These are phyloP conservation scores for Melanomma pulvis-pyrius DNA, from an alignment of 495 filamentous ascomycete species.

Conservation along the genomic window DNA sequence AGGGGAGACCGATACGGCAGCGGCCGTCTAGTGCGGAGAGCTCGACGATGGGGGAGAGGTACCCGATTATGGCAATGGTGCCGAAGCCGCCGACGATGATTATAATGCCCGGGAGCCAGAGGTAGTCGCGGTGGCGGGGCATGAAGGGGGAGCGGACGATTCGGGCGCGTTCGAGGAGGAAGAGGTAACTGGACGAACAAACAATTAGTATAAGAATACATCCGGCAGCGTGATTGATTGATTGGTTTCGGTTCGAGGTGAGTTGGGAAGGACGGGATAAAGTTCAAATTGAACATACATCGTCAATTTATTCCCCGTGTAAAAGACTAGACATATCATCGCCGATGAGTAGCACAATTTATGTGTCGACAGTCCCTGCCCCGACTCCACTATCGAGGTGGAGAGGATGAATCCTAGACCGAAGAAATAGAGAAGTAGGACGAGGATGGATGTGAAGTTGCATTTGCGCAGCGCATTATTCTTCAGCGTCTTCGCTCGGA, in stretches of 20 bases:
- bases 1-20: neutral
- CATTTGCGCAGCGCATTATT: neutral
- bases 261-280: neutral
- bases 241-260: neutral
- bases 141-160: slow-evolving; percentile 10
- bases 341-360: neutral
- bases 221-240: no score
- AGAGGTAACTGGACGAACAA: neutral
- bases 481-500: neutral
- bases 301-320: neutral
- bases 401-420: neutral
- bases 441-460: neutral
- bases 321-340: neutral
- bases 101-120: neutral
- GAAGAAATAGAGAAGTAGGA: neutral
- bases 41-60: neutral
- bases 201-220: neutral
- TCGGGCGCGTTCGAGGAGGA: slow-evolving; percentile 14
- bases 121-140: neutral
- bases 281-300: neutral
- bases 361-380: neutral
- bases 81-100: neutral
- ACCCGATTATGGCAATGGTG: neutral
- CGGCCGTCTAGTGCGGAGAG: neutral
- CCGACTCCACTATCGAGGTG: neutral